Evolutionary conservation across 2,329 filamentous ascomycete genomes (phyloP), one percentile per base, ranked within the genome.

Genomic region (Leptographium wingfieldii): DNA sequence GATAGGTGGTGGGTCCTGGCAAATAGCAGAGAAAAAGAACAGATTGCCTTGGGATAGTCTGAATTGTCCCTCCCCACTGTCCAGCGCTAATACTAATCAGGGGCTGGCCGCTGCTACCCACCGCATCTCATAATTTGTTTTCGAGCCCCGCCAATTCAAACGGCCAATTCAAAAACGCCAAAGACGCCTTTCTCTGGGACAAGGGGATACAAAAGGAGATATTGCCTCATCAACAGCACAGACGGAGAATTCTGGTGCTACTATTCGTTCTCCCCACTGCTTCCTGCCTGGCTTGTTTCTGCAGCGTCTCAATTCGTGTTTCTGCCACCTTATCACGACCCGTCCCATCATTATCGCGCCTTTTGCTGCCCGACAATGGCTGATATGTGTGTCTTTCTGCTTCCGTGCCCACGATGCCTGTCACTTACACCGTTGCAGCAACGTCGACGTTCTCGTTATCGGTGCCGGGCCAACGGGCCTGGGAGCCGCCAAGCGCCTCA

Each of bases 391-490:
- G 57, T 59, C 12, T 54, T n/a, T 43, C 29, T 53, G 5, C 49
- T n/a, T 33, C 14, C 56, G 6, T 9, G 31, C 10, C 35, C 35
- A 11, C 19, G 22, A 14, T 31, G 16, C 48, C 11, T 16, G 22
- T 1, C 38, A 10, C 16, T 33, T 27, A 53, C 54, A 6, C 46
- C 27, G 51, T 27, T 61, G 16, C 74, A 95, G 91, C 74, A 86
- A 90, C 71, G 90, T 97, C 73, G 94, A 99, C 77, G 88, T 99
- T 68, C 90, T 99, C 72, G 86, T 99, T 75, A 96, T 97, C 79
- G 94, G 94, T 72, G 92, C 92, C 77, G 94, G 94, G 72, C 94
- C 94, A 69, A 97, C 94, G 71, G 94, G 94, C 77, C 84, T 97
- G 68, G 94, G 94, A 81, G 94, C 94, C 73, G 94, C 94, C 69